Evolutionary conservation across 192 early-diverging fungal species (phyloP), one percentile per base, ranked within the genome.

Genomic region (Coemansia sp.): DNA sequence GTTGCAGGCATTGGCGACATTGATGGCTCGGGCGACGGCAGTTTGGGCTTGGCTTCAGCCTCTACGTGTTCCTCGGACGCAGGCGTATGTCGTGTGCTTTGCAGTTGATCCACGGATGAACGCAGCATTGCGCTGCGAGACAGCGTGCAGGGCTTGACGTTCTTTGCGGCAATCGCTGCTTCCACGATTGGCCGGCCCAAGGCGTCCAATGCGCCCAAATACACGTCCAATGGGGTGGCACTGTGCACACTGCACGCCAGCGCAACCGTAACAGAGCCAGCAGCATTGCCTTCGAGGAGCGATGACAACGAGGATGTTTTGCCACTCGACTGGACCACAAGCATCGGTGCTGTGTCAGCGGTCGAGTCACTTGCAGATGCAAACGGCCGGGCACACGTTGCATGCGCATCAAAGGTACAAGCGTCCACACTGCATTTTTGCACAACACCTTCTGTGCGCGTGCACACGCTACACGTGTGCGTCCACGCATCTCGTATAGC

Each of bases 351-450:
- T 6, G 55, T 14, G 32, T 21, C 27, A 5, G 35, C 27, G 1
- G 55, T 17, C 6, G n/a, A 6, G 14, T 25, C 14, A 21, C 19
- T 25, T 5, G n/a, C 32, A 1, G 10, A 8, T 7, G 37, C 37
- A 39, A 58, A 58, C 56, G 56, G 56, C 4, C 23, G n/a, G 10
- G 63, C 68, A 47, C 77, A 80, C 1, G 59, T 27, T 0, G 69
- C 59, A 27, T 80, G 77, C 3, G 63, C 77, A 23, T 65, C 65
- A 27, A 70, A 50, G 8, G 41, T 22, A 55, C 77, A 80, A 8
- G 29, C 25, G 14, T 55, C 37, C 4, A 60, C 53, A 12, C 29
- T 27, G 21, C 77, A 80, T 6, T 32, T 35, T 4, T 65, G 17
- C 9, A 66, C 64, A 0, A 70, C 74, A n/a, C 79, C 79, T 2